phyloP scores from a whole-genome alignment of 345 rosid genomes.

The Schrenkiella parvula region DNA sequence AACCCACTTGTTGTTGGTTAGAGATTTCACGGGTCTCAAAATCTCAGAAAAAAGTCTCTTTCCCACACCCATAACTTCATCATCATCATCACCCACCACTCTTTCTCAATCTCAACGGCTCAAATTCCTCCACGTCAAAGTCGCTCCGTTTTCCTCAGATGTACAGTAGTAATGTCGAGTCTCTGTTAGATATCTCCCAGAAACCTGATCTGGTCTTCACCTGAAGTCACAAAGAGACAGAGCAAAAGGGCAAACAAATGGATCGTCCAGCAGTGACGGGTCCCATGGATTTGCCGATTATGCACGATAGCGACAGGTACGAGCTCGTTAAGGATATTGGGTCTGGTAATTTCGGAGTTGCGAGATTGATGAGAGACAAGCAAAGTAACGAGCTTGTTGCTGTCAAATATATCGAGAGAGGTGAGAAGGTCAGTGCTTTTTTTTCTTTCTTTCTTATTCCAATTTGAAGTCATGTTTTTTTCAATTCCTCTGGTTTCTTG shows the following conservation, averaged over 20 bases:
- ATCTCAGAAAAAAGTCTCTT: conserved; percentile 24
- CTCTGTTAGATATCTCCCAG: conserved; percentile 10
- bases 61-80: conserved; percentile 18
- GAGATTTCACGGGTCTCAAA: conserved; percentile 25
- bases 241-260: conserved; percentile 36
- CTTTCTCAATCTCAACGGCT: not conserved
- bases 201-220: not conserved
- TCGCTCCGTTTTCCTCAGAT: not conserved
- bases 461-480: not conserved
- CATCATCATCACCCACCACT: not conserved
- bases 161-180: not conserved
- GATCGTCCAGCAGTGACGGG: conserved; percentile 69
- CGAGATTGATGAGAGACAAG: conserved; percentile 76
- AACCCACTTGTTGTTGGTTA: conserved; percentile 42
- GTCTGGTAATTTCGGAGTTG: conserved; percentile 90
- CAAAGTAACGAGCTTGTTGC: conserved; percentile 84
- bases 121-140: conserved; percentile 21
- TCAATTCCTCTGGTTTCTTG: not conserved
- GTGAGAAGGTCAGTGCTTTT: conserved; percentile 60
- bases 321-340: conserved; percentile 83
- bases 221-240: not conserved
- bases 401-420: conserved; percentile 90
- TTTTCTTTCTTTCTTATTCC: not conserved
- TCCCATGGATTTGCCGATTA: conserved; percentile 66
- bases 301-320: conserved; percentile 46